phyloP scores from a whole-genome alignment of 1,284 basidiomycete species.

The Irpex rosettiformis region DNA sequence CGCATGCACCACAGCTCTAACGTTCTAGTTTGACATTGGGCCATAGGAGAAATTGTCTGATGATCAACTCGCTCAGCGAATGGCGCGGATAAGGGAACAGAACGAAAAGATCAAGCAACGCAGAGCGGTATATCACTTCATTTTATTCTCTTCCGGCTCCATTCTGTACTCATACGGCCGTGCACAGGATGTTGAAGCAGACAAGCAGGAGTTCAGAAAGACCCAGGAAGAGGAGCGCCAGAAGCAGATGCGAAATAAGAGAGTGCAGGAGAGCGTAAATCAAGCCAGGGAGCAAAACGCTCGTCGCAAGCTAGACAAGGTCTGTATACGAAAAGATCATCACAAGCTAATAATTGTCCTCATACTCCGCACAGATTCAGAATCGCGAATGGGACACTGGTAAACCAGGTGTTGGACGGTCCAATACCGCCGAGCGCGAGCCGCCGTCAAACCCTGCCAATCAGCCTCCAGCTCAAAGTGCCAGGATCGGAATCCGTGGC shows the following conservation, averaged over 20 bases:
- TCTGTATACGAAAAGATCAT: conserved; percentile 2
- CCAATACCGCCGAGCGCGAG: conserved; percentile 17
- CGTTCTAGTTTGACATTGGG: neutral
- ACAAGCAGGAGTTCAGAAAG: conserved; percentile 72
- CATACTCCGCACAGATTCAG: conserved; percentile 36
- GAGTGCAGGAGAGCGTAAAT: conserved; percentile 64
- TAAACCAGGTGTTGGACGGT: conserved; percentile 48
- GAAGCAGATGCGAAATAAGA: conserved; percentile 52
- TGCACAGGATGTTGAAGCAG: conserved; percentile 66
- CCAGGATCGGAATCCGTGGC: conserved; percentile 26
- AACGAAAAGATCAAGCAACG: conserved; percentile 82
- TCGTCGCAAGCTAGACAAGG: conserved; percentile 72
- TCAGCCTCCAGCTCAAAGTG: conserved; percentile 14
- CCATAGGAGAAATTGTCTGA: conserved; percentile 69
- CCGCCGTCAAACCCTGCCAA: conserved; percentile 17
- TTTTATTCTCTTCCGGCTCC: neutral
- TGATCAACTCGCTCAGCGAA: conserved; percentile 67
- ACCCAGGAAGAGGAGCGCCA: conserved; percentile 57
- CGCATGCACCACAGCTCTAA: conserved; percentile 1
- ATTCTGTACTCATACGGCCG: neutral
- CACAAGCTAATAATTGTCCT: neutral
- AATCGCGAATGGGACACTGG: conserved; percentile 81
- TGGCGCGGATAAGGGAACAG: conserved; percentile 71
- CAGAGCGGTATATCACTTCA: conserved; percentile 42
- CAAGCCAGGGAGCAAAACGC: conserved; percentile 72